Evolutionary conservation across 768 basidiomycete species (phyloP).

Genomic region (Coprinopsis sp.): DNA sequence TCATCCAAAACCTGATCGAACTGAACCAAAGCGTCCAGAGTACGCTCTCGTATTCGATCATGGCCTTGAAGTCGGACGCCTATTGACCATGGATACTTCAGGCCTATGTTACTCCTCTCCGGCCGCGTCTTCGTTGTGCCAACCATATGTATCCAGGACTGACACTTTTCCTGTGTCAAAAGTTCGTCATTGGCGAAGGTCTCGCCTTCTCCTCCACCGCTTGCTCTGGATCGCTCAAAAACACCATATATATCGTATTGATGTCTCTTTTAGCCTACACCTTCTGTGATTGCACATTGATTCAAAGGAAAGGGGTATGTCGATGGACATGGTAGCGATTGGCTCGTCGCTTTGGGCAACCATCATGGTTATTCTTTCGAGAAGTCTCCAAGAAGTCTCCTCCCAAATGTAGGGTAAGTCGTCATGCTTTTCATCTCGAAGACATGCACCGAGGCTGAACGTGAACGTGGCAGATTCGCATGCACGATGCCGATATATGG

Average conservation of each 20-base stretch:
- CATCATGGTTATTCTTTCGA: conserved; percentile 57
- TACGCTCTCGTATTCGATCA: conserved; percentile 61
- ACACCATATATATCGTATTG: conserved; percentile 38
- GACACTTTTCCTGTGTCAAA: conserved; percentile 81
- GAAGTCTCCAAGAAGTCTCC: no score
- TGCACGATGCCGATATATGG: conserved; percentile 75
- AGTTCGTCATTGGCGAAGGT: conserved; percentile 59
- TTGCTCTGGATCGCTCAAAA: neutral
- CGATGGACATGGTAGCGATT: conserved; percentile 59
- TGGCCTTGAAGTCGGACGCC: conserved; percentile 56
- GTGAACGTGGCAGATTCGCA: conserved; percentile 63
- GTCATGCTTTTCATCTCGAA: neutral
- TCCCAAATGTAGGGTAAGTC: conserved; percentile 41
- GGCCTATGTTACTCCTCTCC: conserved; percentile 41
- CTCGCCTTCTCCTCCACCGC: neutral
- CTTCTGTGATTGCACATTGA: conserved; percentile 67
- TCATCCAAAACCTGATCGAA: neutral
- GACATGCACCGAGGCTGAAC: neutral
- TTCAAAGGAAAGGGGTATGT: conserved; percentile 59
- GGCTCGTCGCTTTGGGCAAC: conserved; percentile 71
- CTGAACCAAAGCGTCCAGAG: conserved; percentile 28
- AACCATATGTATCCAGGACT: conserved; percentile 67
- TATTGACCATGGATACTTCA: conserved; percentile 75
- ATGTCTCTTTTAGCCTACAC: conserved; percentile 56
- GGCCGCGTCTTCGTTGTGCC: conserved; percentile 47